A percentile compares a stretch with the other conserved stretches of the same genome.
Conservation (phyloP, 352 stramenopile species). For the Globisporangium mamillatum region DNA sequence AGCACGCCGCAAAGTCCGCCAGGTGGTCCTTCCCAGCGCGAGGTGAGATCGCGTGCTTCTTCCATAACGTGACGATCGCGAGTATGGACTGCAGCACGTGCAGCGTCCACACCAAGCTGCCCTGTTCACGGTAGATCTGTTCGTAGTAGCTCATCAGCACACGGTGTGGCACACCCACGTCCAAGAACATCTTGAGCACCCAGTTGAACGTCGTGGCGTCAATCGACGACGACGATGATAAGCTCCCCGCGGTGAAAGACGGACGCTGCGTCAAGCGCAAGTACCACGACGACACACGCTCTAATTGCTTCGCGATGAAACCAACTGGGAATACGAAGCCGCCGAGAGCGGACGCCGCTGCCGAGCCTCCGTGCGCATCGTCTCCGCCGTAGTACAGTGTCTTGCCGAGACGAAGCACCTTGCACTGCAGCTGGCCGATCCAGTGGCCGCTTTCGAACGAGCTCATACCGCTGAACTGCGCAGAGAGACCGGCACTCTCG, state of each 20-base stretch:
- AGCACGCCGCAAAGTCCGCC: constrained; percentile 73
- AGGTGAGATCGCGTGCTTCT: constrained; percentile 73
- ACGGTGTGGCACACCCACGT: constrained; percentile 75
- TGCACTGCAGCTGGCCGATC: constrained; percentile 80
- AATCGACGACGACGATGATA: constrained; percentile 42
- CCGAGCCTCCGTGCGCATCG: constrained; percentile 42
- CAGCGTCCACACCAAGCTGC: constrained; percentile 57
- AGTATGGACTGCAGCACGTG: constrained; percentile 79
- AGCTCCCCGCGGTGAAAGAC: constrained; percentile 29
- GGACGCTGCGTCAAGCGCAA: constrained; percentile 54
- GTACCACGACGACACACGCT: constrained; percentile 81
- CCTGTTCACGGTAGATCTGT: constrained; percentile 71
- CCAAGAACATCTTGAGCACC: constrained; percentile 78
- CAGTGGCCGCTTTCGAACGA: constrained; percentile 79
- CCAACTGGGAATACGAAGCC: constrained; percentile 73
- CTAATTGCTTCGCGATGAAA: constrained; percentile 71
- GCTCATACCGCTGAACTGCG: constrained; percentile 28
- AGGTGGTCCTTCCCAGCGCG: constrained; percentile 64
- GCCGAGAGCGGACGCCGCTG: constrained; percentile 26
- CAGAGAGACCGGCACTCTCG: constrained; percentile 54
- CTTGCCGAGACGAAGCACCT: constrained; percentile 72
- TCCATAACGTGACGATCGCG: constrained; percentile 75
- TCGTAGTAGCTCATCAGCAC: constrained; percentile 79
- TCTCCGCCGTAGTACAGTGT: constrained; percentile 61
- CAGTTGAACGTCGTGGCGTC: constrained; percentile 76